Evolutionary conservation across 345 rosid genomes (phyloP).

Genomic region (Kandelia obovata): DNA sequence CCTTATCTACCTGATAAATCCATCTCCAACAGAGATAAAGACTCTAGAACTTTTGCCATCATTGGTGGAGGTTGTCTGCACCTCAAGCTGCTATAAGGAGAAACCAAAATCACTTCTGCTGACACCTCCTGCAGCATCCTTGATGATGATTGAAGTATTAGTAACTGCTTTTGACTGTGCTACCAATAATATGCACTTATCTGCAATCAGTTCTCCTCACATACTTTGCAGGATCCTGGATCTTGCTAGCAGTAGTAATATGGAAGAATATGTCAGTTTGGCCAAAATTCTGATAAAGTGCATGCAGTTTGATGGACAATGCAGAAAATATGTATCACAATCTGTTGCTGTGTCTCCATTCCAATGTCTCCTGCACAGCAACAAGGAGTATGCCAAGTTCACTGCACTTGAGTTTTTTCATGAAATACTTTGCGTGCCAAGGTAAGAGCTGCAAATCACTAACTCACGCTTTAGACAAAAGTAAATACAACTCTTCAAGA

Average conservation of each 20-base stretch:
- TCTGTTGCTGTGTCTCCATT: constrained; percentile 59
- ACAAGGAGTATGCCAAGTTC: constrained; percentile 44
- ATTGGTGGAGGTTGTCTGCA: constrained; percentile 65
- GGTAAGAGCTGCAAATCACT: constrained; percentile 36
- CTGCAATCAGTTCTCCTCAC: constrained; percentile 65
- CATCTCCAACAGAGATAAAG: constrained; percentile 78
- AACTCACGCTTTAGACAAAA: background rate
- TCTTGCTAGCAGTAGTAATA: constrained; percentile 45
- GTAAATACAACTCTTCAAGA: too few relatives aligned
- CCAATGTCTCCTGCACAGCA: constrained; percentile 49
- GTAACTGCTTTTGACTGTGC: constrained; percentile 75
- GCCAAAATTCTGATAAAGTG: constrained; percentile 74
- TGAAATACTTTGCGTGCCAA: constrained; percentile 67
- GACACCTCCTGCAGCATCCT: constrained; percentile 79
- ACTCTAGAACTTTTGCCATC: constrained; percentile 78
- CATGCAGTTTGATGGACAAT: constrained; percentile 79
- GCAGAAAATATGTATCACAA: constrained; percentile 57
- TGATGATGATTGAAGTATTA: constrained; percentile 83
- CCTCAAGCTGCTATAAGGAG: constrained; percentile 34
- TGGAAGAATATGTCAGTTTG: constrained; percentile 55
- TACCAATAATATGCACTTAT: constrained; percentile 66
- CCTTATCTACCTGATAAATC: constrained; percentile 70
- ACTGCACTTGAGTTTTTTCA: constrained; percentile 70
- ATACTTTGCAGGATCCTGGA: constrained; percentile 62
- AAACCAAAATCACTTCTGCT: constrained; percentile 36